Percentiles rank a stretch among this genome's conserved stretches.
These are phyloP conservation scores for Heterobasidion annosum DNA, from an alignment of 1,284 basidiomycete genomes.

Conservation along the genomic window DNA sequence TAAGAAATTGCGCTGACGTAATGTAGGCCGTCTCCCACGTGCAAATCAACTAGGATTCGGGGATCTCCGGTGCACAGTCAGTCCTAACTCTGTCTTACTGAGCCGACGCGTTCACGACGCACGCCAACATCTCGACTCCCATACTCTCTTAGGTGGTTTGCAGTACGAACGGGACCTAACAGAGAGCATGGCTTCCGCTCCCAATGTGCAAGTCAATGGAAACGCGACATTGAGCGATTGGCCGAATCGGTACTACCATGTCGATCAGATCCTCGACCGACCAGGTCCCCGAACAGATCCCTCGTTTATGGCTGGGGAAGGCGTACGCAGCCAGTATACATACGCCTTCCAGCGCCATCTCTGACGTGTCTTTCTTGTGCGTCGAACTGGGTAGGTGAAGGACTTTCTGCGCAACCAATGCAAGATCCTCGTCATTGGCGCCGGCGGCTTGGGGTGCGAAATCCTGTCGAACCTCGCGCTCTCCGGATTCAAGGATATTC, in stretches of 20 bases:
- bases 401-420: constrained; percentile 76
- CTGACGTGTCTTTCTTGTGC: background rate
- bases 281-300: constrained; percentile 78
- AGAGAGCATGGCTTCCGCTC: constrained; percentile 20
- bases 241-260: constrained; percentile 66
- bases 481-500: constrained; percentile 94
- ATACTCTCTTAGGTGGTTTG: background rate
- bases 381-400: constrained; percentile 55
- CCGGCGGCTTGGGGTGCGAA: constrained; percentile 92
- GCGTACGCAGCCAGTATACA: constrained; percentile 32
- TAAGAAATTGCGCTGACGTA: too few species aligned
- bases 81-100: too few species aligned
- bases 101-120: too few species aligned
- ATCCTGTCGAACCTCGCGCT: constrained; percentile 90
- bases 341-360: constrained; percentile 13
- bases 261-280: constrained; percentile 75
- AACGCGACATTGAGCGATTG: constrained; percentile 43
- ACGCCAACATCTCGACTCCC: too few species aligned
- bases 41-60: too few species aligned
- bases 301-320: constrained; percentile 64
- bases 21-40: too few species aligned
- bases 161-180: background rate
- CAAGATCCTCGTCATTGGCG: constrained; percentile 96
- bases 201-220: constrained; percentile 1
- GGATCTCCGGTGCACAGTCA: too few species aligned